phyloP scores from a whole-genome alignment of 1,139 yeast genomes.

The Pichia sp. region DNA sequence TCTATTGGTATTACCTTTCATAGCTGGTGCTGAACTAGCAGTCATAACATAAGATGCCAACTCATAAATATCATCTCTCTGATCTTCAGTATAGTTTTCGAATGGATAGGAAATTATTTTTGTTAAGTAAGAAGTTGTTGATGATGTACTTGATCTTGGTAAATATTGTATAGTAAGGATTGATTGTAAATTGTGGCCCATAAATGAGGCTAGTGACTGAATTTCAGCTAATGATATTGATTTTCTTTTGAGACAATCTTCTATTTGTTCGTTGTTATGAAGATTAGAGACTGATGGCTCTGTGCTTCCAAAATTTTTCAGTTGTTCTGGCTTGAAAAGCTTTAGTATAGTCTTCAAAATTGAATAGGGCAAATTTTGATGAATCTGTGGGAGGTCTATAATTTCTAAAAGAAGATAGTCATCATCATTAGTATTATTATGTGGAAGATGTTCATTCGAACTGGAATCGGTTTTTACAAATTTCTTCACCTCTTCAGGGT shows the following conservation, averaged over 20 bases:
- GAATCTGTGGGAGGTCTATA: constrained; percentile 59
- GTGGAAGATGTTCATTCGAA: neutral
- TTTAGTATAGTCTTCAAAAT: constrained; percentile 41
- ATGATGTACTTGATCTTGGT: constrained; percentile 17
- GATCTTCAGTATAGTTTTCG: constrained; percentile 36
- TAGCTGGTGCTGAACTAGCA: constrained; percentile 81
- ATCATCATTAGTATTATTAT: neutral
- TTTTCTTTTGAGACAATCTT: constrained; percentile 1
- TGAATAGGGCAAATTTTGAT: constrained; percentile 40
- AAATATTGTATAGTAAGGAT: constrained; percentile 9
- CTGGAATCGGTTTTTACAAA: no score
- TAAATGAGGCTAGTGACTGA: neutral
- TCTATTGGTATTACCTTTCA: constrained; percentile 60
- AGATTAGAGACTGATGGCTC: neutral
- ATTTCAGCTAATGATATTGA: neutral
- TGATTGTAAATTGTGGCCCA: constrained; percentile 3
- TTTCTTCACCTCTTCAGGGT: no score
- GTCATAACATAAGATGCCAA: constrained; percentile 62
- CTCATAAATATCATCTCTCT: constrained; percentile 40
- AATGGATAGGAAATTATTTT: constrained; percentile 52
- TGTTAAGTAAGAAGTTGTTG: constrained; percentile 56
- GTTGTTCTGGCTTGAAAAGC: constrained; percentile 44
- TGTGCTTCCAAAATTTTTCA: constrained; percentile 44
- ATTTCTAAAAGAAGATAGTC: constrained; percentile 10
- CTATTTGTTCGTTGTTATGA: neutral